These are phyloP conservation scores for Lipomyces lipofer DNA, from an alignment of 805 yeast genomes.

Conservation along the genomic window DNA sequence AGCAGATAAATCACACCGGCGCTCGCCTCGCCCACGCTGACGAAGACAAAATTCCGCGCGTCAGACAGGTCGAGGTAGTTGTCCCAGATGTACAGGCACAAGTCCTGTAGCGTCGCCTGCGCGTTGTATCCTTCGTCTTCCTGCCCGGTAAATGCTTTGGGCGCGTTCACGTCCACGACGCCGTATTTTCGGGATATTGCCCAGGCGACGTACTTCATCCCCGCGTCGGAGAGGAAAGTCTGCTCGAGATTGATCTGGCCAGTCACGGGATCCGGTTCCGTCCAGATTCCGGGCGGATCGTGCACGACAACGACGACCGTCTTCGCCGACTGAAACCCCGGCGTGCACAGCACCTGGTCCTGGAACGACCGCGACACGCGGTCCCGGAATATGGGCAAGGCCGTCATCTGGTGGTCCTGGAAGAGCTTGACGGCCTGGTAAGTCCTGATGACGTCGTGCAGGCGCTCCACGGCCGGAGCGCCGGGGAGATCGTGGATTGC, in stretches of 20 bases:
- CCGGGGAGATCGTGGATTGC: slow-evolving; percentile 34
- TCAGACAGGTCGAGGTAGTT: slow-evolving; percentile 77
- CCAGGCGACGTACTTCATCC: slow-evolving; percentile 71
- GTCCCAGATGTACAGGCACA: slow-evolving; percentile 83
- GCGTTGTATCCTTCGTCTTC: slow-evolving; percentile 47
- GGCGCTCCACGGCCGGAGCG: slow-evolving; percentile 29
- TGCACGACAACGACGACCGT: slow-evolving; percentile 73
- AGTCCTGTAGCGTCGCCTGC: slow-evolving; percentile 68
- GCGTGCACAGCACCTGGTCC: slow-evolving; percentile 70
- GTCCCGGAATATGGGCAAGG: slow-evolving; percentile 60
- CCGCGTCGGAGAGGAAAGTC: slow-evolving; percentile 74
- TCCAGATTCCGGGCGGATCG: slow-evolving; percentile 93
- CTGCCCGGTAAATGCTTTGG: slow-evolving; percentile 51
- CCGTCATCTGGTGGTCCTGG: slow-evolving; percentile 57
- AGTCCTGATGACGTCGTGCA: slow-evolving; percentile 74
- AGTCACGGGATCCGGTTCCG: slow-evolving; percentile 71
- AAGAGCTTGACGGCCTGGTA: slow-evolving; percentile 60
- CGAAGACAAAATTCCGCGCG: slow-evolving; percentile 68
- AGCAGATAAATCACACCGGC: slow-evolving; percentile 82
- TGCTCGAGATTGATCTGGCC: slow-evolving; percentile 75
- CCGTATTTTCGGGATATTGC: slow-evolving; percentile 62
- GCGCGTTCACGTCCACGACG: slow-evolving; percentile 79
- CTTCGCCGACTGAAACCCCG: slow-evolving; percentile 58
- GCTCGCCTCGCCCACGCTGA: slow-evolving; percentile 89
- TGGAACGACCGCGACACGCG: slow-evolving; percentile 52